phyloP scores from a whole-genome alignment of 306 rosid genomes.

The Lathyrus sativus region DNA sequence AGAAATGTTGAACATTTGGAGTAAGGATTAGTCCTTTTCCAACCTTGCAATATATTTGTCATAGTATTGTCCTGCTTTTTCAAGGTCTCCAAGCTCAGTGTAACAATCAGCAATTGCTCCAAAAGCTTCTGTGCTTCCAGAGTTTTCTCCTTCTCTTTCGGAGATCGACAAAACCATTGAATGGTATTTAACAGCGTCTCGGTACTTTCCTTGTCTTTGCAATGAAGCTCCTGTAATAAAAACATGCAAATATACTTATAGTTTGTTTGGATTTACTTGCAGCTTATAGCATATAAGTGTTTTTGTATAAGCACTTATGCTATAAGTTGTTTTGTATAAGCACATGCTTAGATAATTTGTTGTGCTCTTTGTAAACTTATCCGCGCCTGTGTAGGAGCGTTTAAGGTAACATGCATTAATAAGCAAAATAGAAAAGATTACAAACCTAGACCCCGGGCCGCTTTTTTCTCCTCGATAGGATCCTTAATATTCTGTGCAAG shows the following conservation, averaged over 20 bases:
- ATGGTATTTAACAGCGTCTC: constrained; percentile 86
- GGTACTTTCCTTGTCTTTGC: constrained; percentile 86
- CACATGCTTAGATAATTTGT: too few relatives aligned
- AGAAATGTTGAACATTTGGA: constrained; percentile 13
- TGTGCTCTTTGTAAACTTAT: too few relatives aligned
- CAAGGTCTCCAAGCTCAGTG: constrained; percentile 97
- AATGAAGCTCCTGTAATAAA: constrained; percentile 76
- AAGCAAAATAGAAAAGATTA: constrained; percentile 26
- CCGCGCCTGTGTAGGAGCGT: neutral
- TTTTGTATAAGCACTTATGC: neutral
- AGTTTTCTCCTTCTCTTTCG: constrained; percentile 79
- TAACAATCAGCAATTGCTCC: constrained; percentile 99
- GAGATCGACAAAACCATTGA: constrained; percentile 82
- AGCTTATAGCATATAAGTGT: neutral
- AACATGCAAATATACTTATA: neutral
- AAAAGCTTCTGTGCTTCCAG: constrained; percentile 89
- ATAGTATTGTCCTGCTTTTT: constrained; percentile 75
- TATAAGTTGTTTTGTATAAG: neutral
- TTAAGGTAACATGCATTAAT: neutral
- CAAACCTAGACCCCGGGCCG: constrained; percentile 95
- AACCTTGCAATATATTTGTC: constrained; percentile 77
- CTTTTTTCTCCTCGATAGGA: constrained; percentile 90
- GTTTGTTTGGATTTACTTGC: neutral
- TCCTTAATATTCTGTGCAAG: constrained; percentile 72
- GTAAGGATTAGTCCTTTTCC: constrained; percentile 64